Evolutionary conservation across 2,329 filamentous ascomycete genomes (phyloP).

Genomic region (Beauveria asiatica): DNA sequence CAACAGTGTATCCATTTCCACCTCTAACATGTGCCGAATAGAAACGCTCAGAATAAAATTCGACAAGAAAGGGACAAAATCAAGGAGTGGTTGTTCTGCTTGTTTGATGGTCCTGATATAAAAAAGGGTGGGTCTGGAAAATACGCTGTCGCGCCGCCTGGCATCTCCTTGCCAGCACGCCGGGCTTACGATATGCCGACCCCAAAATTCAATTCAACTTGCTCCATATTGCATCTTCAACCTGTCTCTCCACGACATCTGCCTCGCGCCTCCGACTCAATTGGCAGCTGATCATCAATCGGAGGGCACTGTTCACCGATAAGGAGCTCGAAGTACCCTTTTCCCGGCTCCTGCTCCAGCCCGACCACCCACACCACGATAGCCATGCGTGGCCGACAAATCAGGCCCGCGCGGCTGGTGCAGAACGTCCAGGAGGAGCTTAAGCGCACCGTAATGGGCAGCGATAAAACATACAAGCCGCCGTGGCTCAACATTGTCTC

Average conservation of each 20-base stretch:
- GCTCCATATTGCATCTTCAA: not conserved
- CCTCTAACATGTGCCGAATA: not conserved
- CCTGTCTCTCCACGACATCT: constrained; percentile 15
- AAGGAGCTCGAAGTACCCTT: not conserved
- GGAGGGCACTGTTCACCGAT: not conserved
- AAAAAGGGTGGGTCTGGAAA: constrained; percentile 6
- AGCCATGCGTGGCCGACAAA: constrained; percentile 35
- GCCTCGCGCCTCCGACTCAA: constrained; percentile 5
- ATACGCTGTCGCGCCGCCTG: not conserved
- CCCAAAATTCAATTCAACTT: constrained; percentile 14
- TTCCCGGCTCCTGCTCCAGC: not conserved
- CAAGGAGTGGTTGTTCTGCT: not conserved
- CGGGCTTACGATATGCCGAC: constrained; percentile 25
- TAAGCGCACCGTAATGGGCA: constrained; percentile 30
- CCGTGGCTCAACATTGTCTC: constrained; percentile 45
- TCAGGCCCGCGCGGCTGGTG: constrained; percentile 39
- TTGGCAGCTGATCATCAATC: not conserved
- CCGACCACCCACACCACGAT: constrained; percentile 10
- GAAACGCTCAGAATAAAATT: not conserved
- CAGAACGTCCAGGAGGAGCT: constrained; percentile 37
- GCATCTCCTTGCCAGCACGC: constrained; percentile 11
- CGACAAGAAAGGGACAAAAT: not conserved
- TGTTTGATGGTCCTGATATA: not conserved
- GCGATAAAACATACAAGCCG: constrained; percentile 25
- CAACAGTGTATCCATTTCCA: not conserved